Base-by-base conservation (phyloP, 345 rosid genomes). In the Gossypium anomalum region DNA sequence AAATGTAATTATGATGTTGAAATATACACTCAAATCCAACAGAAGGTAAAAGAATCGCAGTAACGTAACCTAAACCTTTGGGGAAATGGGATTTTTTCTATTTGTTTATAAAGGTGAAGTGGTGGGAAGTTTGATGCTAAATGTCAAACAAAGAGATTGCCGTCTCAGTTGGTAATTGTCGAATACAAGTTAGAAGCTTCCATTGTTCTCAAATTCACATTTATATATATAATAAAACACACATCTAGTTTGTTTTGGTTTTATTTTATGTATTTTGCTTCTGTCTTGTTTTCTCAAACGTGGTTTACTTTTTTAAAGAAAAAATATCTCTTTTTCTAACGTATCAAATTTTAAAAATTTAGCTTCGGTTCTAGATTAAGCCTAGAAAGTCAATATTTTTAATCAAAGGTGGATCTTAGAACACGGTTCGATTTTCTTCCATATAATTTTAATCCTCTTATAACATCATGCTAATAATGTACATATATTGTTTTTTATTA, bases 131-230 rank as follows among this genome's bases (percentile, higher is more conserved):
- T 41, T 41, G 7, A 43, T 66, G n/a, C 9, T 14, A 20, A 45
- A 45, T 45, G 52, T 66, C 70, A 66, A 34, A 66, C 52, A 19
- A 0, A 41, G 34, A 66, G 70, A 66, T 66, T 20, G 29, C 53
- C 17, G 70, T 66, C 34, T 20, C 9, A 2, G 1, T 49, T 69
- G 56, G 57, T 52, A 51, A 27, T 69, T 51, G 16, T 23, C 1
- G 58, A 68, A 49, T 15, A 49, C 14, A 68, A 68, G 58, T 16
- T 16, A 69, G 59, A 69, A 51, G 44, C 44, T 68, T 68, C 72
- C 9, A 19, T n/a, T 3, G 4, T 0, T 38, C 29, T 11, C 10
- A 65, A 8, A 57, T 57, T 57, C 56, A 51, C 16, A 51, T 48
- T 13, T 48, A 4, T 34, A 5, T 34, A 34, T 34, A 34, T 34